Evolutionary conservation across 305 asterid species (phyloP), one percentile per base, ranked within the genome.

Genomic region (Fraxinus ornus): DNA sequence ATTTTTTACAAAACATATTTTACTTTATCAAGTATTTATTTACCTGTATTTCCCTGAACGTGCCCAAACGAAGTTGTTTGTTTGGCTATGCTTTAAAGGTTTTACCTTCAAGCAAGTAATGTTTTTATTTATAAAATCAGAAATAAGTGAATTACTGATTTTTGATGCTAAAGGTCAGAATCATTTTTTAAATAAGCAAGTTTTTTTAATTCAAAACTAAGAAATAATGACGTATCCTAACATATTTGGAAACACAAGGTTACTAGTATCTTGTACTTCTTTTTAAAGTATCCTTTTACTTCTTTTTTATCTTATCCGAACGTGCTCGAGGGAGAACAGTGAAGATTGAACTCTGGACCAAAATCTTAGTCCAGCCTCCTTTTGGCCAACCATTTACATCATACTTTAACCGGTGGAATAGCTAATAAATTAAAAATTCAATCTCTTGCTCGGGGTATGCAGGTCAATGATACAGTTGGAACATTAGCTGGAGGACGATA

Each of bases 381-480:
- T 60, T 21, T 60, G 32, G 15, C 71, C 13, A 22, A 62, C 32
- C 1, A 21, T 62, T 21, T 21, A 62, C 71, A 22, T 62, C 13
- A 22, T 22, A 62, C 5, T 21, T 62, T 22, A 30, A 68, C 75
- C 1, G 19, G n/a, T 66, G 13, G 74, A 66, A 66, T 66, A 9
- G n/a, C 35, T 68, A 68, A 68, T 68, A 68, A 26, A 68, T 2
- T 13, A 68, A 1, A 26, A 68, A 2, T 68, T 68, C 39, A 28
- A 26, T 68, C 36, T 71, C 55, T 39, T 66, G 64, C 49, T 86
- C 70, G 55, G 55, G 68, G 49, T 21, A 75, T 85, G 80, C 81
- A 95, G 98, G 97, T 94, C 44, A 95, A 95, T 52, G 97, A 94
- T 80, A 94, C 98, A 21, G 88, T 95, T 36, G 99, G 99, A 81